These are phyloP conservation scores for Phellopilus nigrolimitatus DNA, from an alignment of 1,284 basidiomycete species.

Conservation along the genomic window DNA sequence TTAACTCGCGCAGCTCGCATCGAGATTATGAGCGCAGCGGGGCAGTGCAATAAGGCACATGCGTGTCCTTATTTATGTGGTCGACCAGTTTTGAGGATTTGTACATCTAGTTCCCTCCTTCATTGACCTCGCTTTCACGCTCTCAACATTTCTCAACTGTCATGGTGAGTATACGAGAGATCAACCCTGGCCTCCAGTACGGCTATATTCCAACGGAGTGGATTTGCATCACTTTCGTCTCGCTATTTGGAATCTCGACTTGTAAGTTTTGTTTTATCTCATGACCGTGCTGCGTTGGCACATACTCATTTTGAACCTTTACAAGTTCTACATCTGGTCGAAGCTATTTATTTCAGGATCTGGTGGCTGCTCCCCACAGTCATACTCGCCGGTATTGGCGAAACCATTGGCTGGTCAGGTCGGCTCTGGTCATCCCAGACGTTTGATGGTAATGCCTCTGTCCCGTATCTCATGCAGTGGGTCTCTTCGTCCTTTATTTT, in stretches of 20 bases:
- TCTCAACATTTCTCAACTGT: too few species aligned
- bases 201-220: constrained; percentile 30
- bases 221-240: constrained; percentile 28
- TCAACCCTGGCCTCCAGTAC: constrained; percentile 22
- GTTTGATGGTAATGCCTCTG: constrained; percentile 22
- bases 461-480: constrained; percentile 44
- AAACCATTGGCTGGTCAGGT: constrained; percentile 38
- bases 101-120: too few species aligned
- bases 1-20: too few species aligned
- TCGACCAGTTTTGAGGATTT: too few species aligned
- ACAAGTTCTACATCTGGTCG: constrained; percentile 32
- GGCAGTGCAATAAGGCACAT: too few species aligned
- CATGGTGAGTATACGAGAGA: too few species aligned
- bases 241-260: constrained; percentile 16
- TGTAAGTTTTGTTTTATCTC: constrained; percentile 3
- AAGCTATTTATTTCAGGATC: constrained; percentile 31
- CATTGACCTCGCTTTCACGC: too few species aligned
- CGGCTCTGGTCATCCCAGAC: constrained; percentile 33
- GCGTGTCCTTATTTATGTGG: too few species aligned
- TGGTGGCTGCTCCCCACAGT: constrained; percentile 39
- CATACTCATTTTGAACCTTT: not conserved
- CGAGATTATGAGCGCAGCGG: too few species aligned
- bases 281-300: not conserved
- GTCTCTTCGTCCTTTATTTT: constrained; percentile 20
- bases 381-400: constrained; percentile 33